Percentiles rank a stretch among this genome's conserved stretches.
Evolutionary conservation across 306 rosid genomes (phyloP).

Genomic region (Glycine soja): DNA sequence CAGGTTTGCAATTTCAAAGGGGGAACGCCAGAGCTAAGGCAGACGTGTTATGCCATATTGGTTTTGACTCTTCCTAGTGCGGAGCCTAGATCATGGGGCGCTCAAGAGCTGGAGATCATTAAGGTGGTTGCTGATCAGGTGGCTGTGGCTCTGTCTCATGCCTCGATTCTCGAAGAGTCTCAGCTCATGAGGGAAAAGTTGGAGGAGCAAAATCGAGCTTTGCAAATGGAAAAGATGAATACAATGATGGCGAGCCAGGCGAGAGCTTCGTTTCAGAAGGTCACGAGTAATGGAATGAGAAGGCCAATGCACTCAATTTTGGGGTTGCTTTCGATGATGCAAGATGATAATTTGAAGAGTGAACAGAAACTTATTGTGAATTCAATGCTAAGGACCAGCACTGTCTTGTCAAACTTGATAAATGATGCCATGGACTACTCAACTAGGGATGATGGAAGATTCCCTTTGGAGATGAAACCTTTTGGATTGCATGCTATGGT

Average conservation of each 20-base stretch:
- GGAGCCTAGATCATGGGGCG: conserved; percentile 72
- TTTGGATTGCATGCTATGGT: conserved; percentile 72
- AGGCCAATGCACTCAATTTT: conserved; percentile 90
- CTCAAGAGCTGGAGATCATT: conserved; percentile 78
- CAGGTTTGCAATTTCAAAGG: conserved; percentile 80
- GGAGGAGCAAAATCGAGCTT: conserved; percentile 81
- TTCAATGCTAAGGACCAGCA: conserved; percentile 78
- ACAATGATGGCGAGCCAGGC: conserved; percentile 88
- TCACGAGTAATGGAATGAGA: conserved; percentile 90
- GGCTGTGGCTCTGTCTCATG: conserved; percentile 92
- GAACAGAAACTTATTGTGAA: conserved; percentile 74
- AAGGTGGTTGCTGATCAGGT: conserved; percentile 95
- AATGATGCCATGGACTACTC: conserved; percentile 79
- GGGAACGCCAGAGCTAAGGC: conserved; percentile 76
- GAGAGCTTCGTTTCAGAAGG: conserved; percentile 73
- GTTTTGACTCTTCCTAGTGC: conserved; percentile 78
- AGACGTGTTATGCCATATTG: conserved; percentile 72
- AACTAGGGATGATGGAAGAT: conserved; percentile 65
- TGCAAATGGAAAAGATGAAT: conserved; percentile 70
- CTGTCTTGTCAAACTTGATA: conserved; percentile 71
- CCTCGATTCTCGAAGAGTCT: conserved; percentile 87
- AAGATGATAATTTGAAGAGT: conserved; percentile 60
- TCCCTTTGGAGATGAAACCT: conserved; percentile 67
- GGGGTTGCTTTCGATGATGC: conserved; percentile 82
- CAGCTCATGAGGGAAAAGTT: conserved; percentile 86